A percentile compares a stretch with the other conserved stretches of the same genome.
Evolutionary conservation across 1,284 basidiomycete species (phyloP).

Genomic region (Apiotrichum sp.): DNA sequence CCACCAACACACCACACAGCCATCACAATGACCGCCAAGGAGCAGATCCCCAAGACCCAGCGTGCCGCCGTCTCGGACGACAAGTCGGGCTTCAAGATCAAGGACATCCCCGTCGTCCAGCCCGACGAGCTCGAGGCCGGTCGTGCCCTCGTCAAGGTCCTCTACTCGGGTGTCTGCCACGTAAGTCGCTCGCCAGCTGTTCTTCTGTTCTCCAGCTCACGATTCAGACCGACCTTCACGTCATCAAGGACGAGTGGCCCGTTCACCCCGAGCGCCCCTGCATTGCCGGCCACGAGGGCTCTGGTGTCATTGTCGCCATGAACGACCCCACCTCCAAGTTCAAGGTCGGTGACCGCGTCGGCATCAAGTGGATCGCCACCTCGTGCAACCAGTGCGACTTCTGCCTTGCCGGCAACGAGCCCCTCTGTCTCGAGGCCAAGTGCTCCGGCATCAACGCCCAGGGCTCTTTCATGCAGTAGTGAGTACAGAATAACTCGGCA

Average conservation of each 20-base stretch:
- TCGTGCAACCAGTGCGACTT: conserved; percentile 66
- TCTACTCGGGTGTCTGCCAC: conserved; percentile 55
- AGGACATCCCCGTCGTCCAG: conserved; percentile 20
- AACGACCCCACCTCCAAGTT: conserved; percentile 58
- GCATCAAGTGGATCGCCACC: conserved; percentile 75
- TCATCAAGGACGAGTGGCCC: conserved; percentile 64
- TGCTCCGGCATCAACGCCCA: conserved; percentile 61
- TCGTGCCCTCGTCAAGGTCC: conserved; percentile 32
- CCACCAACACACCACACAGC: background rate
- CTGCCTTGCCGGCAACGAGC: conserved; percentile 65
- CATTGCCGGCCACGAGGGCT: conserved; percentile 60
- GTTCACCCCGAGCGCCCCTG: conserved; percentile 61
- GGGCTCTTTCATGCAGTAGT: conserved; percentile 30
- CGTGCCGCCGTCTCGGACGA: conserved; percentile 22
- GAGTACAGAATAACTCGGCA: conserved; percentile 1
- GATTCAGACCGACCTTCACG: conserved; percentile 72
- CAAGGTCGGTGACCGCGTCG: conserved; percentile 51
- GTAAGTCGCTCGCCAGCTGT: conserved; percentile 1
- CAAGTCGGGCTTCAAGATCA: conserved; percentile 17
- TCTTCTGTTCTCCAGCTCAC: background rate
- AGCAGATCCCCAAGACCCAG: conserved; percentile 23
- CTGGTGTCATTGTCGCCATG: conserved; percentile 64
- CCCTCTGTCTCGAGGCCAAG: conserved; percentile 55
- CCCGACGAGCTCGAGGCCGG: conserved; percentile 21
- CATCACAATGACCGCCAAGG: conserved; percentile 12